These are phyloP conservation scores for Alternaria brassicae DNA, from an alignment of 2,329 filamentous ascomycete species.

Conservation along the genomic window DNA sequence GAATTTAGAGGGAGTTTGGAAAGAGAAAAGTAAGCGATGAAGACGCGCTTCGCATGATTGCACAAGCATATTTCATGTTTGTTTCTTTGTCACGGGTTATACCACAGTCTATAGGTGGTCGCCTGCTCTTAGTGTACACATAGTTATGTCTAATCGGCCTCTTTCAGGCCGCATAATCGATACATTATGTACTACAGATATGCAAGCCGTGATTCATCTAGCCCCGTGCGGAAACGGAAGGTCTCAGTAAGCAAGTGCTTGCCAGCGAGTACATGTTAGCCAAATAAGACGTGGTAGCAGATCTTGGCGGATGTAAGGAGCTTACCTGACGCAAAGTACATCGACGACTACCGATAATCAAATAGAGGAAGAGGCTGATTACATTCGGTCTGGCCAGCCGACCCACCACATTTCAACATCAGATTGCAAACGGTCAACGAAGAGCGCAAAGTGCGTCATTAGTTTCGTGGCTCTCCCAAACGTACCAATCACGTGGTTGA, in stretches of 20 bases:
- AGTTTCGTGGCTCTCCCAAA: neutral
- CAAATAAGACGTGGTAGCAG: neutral
- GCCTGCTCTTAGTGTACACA: neutral
- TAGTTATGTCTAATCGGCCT: neutral
- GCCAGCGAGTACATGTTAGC: neutral
- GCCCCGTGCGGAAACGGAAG: no score
- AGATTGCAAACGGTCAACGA: neutral
- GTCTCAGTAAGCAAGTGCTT: neutral
- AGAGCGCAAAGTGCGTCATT: neutral
- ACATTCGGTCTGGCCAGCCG: neutral
- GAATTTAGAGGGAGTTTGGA: neutral
- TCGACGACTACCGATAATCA: neutral
- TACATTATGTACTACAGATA: neutral
- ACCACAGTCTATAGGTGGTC: neutral
- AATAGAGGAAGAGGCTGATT: neutral
- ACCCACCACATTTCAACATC: neutral
- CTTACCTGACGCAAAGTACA: neutral
- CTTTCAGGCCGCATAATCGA: neutral
- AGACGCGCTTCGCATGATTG: neutral
- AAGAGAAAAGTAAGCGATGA: neutral
- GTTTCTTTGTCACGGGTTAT: neutral
- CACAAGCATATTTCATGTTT: neutral
- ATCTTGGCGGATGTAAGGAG: slow-evolving; percentile 1
- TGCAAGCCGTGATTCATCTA: neutral
- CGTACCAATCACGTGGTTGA: neutral